Percentiles rank a stretch among this genome's conserved stretches.
phyloP scores from a whole-genome alignment of 495 filamentous ascomycete genomes.

The Parachaetomium inaequale region DNA sequence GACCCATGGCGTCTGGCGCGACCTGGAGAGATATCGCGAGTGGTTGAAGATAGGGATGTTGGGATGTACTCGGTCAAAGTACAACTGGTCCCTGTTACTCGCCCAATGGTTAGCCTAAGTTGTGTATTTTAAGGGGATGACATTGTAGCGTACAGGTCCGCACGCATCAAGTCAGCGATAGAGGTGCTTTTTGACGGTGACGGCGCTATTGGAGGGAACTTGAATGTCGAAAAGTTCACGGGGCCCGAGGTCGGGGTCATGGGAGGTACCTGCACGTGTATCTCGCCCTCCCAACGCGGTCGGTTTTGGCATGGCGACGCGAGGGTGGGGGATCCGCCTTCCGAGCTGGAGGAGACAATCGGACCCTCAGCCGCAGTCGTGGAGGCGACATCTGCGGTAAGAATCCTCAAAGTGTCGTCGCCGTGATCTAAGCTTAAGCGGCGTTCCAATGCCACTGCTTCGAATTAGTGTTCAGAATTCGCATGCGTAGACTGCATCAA shows the following conservation, averaged over 20 bases:
- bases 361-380: slow-evolving; percentile 12
- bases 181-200: slow-evolving; percentile 23
- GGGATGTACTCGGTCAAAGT: slow-evolving; percentile 57
- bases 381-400: slow-evolving; percentile 12
- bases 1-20: slow-evolving; percentile 13
- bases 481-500: too few relatives aligned
- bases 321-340: slow-evolving; percentile 14
- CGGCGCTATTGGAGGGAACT: slow-evolving; percentile 33
- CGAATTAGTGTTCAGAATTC: slow-evolving; percentile 2
- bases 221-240: slow-evolving; percentile 26
- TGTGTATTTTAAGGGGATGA: too few relatives aligned
- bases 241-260: slow-evolving; percentile 23
- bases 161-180: slow-evolving; percentile 40
- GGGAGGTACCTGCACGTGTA: slow-evolving; percentile 22
- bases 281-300: slow-evolving; percentile 24
- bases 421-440: slow-evolving; percentile 36
- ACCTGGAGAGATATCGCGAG: slow-evolving; percentile 28
- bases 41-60: slow-evolving; percentile 53
- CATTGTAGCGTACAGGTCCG: slow-evolving; percentile 39
- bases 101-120: background rate
- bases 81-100: slow-evolving; percentile 47
- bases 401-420: slow-evolving; percentile 14
- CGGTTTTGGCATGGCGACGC: slow-evolving; percentile 22
- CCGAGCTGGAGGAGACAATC: slow-evolving; percentile 7
- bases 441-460: slow-evolving; percentile 34